Conservation (phyloP, 73 alveolate genomes). For the Paramecium primaurelia region DNA sequence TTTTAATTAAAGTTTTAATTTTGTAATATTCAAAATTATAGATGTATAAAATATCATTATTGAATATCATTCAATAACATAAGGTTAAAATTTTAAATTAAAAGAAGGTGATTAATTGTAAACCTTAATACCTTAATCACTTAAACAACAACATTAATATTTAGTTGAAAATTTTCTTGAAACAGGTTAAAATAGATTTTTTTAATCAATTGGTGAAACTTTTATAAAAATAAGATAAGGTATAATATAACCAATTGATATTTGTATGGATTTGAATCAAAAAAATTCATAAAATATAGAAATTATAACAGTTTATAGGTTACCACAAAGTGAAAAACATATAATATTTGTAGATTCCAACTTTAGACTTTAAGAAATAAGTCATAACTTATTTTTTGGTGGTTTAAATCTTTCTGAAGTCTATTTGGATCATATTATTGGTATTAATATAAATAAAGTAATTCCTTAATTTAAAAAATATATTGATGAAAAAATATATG, state of each 20-base stretch:
- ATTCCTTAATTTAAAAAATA: conserved; percentile 11
- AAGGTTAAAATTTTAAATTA: not conserved
- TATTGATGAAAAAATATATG: not conserved
- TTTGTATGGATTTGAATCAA: not conserved
- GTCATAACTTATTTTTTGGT: not conserved
- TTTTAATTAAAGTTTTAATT: not conserved
- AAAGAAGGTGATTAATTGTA: not conserved
- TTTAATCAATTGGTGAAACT: not conserved
- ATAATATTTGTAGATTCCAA: not conserved
- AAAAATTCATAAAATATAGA: not conserved
- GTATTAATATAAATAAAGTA: not conserved
- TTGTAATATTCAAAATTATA: not conserved
- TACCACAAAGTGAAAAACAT: not conserved
- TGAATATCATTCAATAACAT: not conserved
- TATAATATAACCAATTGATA: not conserved
- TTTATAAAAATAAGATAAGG: not conserved
- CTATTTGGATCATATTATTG: not conserved
- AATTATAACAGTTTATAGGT: not conserved
- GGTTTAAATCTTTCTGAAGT: not conserved
- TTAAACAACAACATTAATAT: not conserved
- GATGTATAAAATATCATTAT: not conserved
- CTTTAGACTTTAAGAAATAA: not conserved
- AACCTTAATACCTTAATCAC: not conserved
- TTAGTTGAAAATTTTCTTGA: not conserved
- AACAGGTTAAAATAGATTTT: not conserved